These are phyloP conservation scores for Aurantiochytrium sp. DNA, from an alignment of 108 stramenopile species.

Conservation along the genomic window DNA sequence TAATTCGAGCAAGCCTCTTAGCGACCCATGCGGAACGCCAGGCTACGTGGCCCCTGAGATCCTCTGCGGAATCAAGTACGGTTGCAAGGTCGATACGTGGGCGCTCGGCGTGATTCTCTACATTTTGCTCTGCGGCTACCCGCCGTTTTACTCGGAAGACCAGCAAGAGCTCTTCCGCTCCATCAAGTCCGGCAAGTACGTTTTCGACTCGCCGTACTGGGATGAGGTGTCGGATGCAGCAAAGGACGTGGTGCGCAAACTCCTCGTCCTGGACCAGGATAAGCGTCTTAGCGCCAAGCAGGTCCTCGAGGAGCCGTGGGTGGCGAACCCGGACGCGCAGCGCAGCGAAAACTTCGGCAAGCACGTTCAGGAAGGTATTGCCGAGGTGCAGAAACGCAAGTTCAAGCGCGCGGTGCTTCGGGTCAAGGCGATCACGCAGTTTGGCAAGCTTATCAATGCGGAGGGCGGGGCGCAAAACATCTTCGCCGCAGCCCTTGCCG, in stretches of 20 bases:
- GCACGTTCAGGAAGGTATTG: not conserved
- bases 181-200: slow-evolving; percentile 38
- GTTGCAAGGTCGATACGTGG: slow-evolving; percentile 82
- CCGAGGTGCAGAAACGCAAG: not conserved
- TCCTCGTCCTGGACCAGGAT: slow-evolving; percentile 52
- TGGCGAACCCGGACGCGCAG: slow-evolving; percentile 27
- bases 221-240: slow-evolving; percentile 47
- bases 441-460: not conserved
- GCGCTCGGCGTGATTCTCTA: slow-evolving; percentile 83
- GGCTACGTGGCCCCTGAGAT: slow-evolving; percentile 95
- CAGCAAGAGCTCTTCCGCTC: slow-evolving; percentile 42
- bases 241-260: slow-evolving; percentile 46
- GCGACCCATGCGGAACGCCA: slow-evolving; percentile 79
- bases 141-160: slow-evolving; percentile 71
- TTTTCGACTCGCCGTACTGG: slow-evolving; percentile 55
- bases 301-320: slow-evolving; percentile 69
- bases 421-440: not conserved
- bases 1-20: slow-evolving; percentile 52
- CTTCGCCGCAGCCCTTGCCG: not conserved
- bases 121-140: slow-evolving; percentile 83
- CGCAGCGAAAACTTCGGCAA: not conserved
- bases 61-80: slow-evolving; percentile 74
- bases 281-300: slow-evolving; percentile 59
- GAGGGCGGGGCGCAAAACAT: not conserved
- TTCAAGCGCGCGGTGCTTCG: not conserved